Evolutionary conservation across 768 basidiomycete species (phyloP).

Genomic region (Daedalea quercina): DNA sequence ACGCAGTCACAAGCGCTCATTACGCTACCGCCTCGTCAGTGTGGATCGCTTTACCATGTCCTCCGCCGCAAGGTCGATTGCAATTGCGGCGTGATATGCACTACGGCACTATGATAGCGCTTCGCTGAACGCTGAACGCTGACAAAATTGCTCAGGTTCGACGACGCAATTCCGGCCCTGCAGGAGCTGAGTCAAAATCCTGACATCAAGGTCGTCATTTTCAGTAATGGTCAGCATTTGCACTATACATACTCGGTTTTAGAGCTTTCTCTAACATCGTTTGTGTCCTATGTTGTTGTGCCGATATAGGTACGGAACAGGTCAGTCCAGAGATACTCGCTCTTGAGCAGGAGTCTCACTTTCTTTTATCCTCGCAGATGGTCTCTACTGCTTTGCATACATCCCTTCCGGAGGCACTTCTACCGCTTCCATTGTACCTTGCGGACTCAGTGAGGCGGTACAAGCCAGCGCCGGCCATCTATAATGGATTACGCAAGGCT

Average conservation of each 20-base stretch:
- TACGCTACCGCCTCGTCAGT: no score
- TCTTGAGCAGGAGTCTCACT: no score
- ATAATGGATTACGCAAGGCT: constrained; percentile 15
- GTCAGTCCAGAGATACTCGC: neutral
- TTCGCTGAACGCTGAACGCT: neutral
- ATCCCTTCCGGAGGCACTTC: neutral
- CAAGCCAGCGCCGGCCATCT: constrained; percentile 21
- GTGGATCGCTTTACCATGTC: no score
- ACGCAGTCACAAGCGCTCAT: no score
- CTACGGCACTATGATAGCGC: neutral
- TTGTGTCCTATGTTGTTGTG: no score
- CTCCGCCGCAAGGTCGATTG: no score
- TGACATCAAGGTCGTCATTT: constrained; percentile 16
- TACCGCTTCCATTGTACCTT: constrained; percentile 8
- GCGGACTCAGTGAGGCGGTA: constrained; percentile 18
- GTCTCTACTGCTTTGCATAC: constrained; percentile 15
- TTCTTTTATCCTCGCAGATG: constrained; percentile 15
- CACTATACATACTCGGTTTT: neutral
- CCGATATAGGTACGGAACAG: neutral
- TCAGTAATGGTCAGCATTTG: constrained; percentile 22
- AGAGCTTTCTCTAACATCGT: no score
- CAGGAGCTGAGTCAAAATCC: constrained; percentile 8
- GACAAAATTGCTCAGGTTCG: constrained; percentile 12
- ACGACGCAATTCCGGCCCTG: constrained; percentile 16
- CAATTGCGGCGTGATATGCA: no score